A percentile compares a stretch with the other conserved stretches of the same genome.
These are phyloP conservation scores for Alternaria rosae DNA, from an alignment of 2,329 filamentous ascomycete species.

Conservation along the genomic window DNA sequence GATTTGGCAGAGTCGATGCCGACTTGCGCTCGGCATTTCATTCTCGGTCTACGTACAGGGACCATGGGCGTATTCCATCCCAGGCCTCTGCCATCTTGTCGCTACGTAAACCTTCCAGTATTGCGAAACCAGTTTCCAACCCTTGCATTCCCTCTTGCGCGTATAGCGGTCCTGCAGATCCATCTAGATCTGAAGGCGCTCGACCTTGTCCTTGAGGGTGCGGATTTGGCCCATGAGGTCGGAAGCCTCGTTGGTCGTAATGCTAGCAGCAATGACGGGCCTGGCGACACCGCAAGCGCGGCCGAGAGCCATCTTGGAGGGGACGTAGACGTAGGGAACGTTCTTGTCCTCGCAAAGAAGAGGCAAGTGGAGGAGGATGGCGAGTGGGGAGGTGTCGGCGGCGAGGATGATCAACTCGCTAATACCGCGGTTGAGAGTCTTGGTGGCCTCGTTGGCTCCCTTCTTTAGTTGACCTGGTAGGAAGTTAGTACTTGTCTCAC, in stretches of 20 bases:
- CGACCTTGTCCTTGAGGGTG: slow-evolving; percentile 91
- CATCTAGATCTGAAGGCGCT: slow-evolving; percentile 84
- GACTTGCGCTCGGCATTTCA: slow-evolving; percentile 29
- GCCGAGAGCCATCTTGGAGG: slow-evolving; percentile 80
- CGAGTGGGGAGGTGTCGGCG: slow-evolving; percentile 84
- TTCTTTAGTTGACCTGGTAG: slow-evolving; percentile 39
- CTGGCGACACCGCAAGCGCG: slow-evolving; percentile 84
- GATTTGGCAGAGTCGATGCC: slow-evolving; percentile 33
- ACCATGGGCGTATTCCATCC: slow-evolving; percentile 26
- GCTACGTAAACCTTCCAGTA: slow-evolving; percentile 24
- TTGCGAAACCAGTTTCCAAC: slow-evolving; percentile 5
- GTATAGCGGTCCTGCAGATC: neutral
- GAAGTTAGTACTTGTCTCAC: neutral
- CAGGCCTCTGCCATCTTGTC: slow-evolving; percentile 18
- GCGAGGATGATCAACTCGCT: slow-evolving; percentile 83
- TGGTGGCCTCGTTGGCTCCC: slow-evolving; percentile 71
- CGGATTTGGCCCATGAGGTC: slow-evolving; percentile 82
- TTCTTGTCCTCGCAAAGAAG: slow-evolving; percentile 88
- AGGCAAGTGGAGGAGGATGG: slow-evolving; percentile 73
- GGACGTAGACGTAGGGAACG: slow-evolving; percentile 65
- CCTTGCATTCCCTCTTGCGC: neutral
- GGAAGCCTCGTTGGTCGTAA: slow-evolving; percentile 70
- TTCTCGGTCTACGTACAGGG: slow-evolving; percentile 35
- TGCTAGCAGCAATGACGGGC: slow-evolving; percentile 83
- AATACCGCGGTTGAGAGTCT: slow-evolving; percentile 90